Evolutionary conservation across 495 filamentous ascomycete genomes (phyloP).

Genomic region (Penicillium coffeae): DNA sequence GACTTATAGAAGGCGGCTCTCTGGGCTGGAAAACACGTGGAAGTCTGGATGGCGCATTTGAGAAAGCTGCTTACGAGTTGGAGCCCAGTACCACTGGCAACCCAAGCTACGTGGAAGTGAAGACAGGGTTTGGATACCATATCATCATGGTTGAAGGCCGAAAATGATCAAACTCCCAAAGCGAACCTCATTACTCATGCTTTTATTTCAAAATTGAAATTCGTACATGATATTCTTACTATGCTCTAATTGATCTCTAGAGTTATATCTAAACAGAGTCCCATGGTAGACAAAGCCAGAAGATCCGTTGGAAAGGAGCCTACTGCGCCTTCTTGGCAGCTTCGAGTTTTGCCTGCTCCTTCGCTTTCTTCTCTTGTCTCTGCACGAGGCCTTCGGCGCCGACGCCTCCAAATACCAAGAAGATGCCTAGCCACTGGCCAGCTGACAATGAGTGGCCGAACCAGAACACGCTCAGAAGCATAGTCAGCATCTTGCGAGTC

Average conservation of each 20-base stretch:
- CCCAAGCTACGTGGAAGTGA: conserved; percentile 74
- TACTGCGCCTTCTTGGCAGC: conserved; percentile 42
- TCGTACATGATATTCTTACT: not conserved
- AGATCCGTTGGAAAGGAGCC: not conserved
- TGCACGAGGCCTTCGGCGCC: conserved; percentile 84
- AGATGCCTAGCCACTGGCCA: conserved; percentile 91
- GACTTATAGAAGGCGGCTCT: conserved; percentile 57
- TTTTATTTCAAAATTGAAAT: not conserved
- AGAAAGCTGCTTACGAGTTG: conserved; percentile 75
- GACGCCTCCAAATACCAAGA: conserved; percentile 90
- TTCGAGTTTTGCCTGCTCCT: conserved; percentile 62
- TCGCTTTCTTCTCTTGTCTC: conserved; percentile 76
- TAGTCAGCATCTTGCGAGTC: conserved; percentile 97
- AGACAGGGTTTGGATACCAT: conserved; percentile 88
- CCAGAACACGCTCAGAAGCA: conserved; percentile 91
- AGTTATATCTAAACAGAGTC: too few relatives aligned
- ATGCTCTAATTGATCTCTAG: not conserved
- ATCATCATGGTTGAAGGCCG: conserved; percentile 84
- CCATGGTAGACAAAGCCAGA: not conserved
- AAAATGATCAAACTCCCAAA: conserved; percentile 53
- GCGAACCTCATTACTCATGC: too few relatives aligned
- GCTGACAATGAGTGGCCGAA: conserved; percentile 81
- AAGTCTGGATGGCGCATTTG: conserved; percentile 68
- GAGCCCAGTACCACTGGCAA: conserved; percentile 70
- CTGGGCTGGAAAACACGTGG: conserved; percentile 83